Evolutionary conservation across 345 rosid genomes (phyloP).

Genomic region (Moricandia arvensis): DNA sequence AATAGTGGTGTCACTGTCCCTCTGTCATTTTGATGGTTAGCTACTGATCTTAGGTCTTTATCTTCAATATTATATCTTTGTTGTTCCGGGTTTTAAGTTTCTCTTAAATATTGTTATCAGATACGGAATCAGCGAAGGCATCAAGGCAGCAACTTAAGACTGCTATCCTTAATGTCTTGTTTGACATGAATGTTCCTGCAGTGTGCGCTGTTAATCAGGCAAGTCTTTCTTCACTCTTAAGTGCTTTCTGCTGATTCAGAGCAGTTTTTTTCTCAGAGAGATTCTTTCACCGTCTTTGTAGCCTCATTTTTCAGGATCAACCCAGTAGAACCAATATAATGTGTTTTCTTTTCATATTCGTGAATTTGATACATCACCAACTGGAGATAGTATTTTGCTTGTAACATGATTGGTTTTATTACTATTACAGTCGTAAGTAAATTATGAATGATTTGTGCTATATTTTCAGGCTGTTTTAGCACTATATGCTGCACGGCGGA

Average conservation of each 20-base stretch:
- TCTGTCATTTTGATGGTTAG: constrained; percentile 94
- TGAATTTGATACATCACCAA: constrained; percentile 10
- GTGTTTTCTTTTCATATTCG: not conserved
- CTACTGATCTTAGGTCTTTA: constrained; percentile 2
- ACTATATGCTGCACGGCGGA: constrained; percentile 64
- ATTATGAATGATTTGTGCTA: not conserved
- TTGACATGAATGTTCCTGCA: constrained; percentile 91
- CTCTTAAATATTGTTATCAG: constrained; percentile 39
- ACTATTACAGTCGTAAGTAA: not conserved
- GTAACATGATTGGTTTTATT: constrained; percentile 1
- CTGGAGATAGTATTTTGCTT: not conserved
- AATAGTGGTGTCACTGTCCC: constrained; percentile 70
- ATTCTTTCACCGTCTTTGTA: not conserved
- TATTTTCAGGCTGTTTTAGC: constrained; percentile 78
- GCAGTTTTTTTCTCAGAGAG: not conserved
- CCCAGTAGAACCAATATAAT: not conserved
- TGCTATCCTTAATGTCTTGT: constrained; percentile 63
- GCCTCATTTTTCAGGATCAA: not conserved
- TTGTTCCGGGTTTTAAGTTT: not conserved
- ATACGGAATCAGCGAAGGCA: constrained; percentile 89
- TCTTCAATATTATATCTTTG: constrained; percentile 5
- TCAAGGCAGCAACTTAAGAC: constrained; percentile 89
- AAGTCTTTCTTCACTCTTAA: constrained; percentile 20
- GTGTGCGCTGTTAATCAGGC: constrained; percentile 94
- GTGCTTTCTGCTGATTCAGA: not conserved